Conservation (phyloP, 371 early-diverging fungal genomes). For the Mortierella sp. region DNA sequence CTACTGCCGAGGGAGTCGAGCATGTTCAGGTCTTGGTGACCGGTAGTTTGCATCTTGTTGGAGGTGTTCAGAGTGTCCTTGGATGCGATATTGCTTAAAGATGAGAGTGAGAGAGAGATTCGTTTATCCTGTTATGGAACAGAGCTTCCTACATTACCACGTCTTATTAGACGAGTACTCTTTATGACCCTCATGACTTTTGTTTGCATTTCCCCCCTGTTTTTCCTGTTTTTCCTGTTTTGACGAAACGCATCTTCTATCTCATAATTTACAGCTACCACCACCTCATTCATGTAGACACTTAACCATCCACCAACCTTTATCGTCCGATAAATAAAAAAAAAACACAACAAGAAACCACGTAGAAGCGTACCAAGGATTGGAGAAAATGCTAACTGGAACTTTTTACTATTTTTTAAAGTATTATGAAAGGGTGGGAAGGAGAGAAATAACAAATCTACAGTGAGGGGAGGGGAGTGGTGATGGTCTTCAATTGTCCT, state of each 20-base stretch:
- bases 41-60: constrained; percentile 95
- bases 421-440: background rate
- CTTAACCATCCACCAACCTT: background rate
- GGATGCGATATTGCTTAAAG: constrained; percentile 51
- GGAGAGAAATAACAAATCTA: too few species aligned
- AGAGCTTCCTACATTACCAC: background rate
- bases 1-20: constrained; percentile 23
- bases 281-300: background rate
- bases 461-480: background rate
- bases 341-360: background rate
- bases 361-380: background rate
- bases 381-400: background rate
- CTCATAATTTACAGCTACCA: background rate
- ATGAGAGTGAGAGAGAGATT: too few species aligned
- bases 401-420: too few species aligned
- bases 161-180: background rate
- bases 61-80: constrained; percentile 82
- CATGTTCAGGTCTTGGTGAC: constrained; percentile 84
- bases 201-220: constrained; percentile 6
- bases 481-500: background rate
- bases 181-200: background rate
- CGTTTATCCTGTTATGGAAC: too few species aligned
- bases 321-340: background rate
- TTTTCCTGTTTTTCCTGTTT: background rate
- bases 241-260: background rate